Conservation (phyloP, 2,329 filamentous ascomycete genomes). For the Albophoma yamanashiensis region DNA sequence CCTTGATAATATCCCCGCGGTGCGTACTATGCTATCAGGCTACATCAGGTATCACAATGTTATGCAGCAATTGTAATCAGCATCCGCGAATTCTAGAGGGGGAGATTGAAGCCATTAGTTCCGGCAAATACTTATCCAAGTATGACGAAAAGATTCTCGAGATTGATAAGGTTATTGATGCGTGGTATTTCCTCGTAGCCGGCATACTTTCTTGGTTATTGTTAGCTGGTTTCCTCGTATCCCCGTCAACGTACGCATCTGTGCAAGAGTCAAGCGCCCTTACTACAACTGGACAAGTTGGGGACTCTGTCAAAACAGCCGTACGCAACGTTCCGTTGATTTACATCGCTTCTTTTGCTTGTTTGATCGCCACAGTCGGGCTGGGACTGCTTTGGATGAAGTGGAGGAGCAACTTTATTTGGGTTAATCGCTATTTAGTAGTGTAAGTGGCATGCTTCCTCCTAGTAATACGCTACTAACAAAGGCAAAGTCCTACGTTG, state of each 20-base stretch:
- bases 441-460: neutral
- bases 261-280: neutral
- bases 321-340: constrained; percentile 1
- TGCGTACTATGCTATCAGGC: too few species aligned
- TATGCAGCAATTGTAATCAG: neutral
- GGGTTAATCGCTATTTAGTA: constrained; percentile 1
- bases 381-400: neutral
- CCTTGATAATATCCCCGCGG: too few species aligned
- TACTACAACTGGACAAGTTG: neutral
- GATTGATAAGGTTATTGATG: constrained; percentile 1
- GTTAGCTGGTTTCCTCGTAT: neutral
- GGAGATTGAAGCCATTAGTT: neutral
- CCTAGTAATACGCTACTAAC: neutral
- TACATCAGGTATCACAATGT: too few species aligned
- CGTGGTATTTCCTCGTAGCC: neutral
- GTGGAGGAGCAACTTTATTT: neutral
- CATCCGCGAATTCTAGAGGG: neutral
- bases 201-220: constrained; percentile 1
- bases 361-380: neutral
- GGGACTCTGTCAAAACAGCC: neutral
- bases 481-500: neutral
- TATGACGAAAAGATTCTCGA: constrained; percentile 1
- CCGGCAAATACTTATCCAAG: neutral
- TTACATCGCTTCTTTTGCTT: constrained; percentile 1
- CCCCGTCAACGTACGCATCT: constrained; percentile 1